Evolutionary conservation across 495 filamentous ascomycete species (phyloP).

Genomic region (Hypomontagnella submonticulosa): DNA sequence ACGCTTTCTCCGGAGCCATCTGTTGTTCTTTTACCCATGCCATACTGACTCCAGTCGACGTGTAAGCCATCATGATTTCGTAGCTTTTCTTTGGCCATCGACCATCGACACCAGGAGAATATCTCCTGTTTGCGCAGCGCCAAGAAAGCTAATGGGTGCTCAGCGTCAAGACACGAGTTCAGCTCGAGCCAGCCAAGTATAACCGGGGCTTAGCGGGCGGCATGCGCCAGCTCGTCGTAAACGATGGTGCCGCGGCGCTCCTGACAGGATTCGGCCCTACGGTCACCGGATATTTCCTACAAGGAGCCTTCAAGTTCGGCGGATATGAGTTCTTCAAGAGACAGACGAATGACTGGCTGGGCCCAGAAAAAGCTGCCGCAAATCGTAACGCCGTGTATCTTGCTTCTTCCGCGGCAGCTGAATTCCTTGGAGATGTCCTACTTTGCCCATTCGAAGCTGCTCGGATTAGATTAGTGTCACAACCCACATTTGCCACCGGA

Average conservation of each 20-base stretch:
- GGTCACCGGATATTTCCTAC: constrained; percentile 78
- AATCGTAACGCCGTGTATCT: constrained; percentile 79
- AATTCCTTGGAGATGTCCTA: constrained; percentile 78
- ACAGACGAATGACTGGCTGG: constrained; percentile 72
- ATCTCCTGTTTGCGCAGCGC: constrained; percentile 7
- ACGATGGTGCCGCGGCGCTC: constrained; percentile 75
- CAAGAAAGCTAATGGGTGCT: constrained; percentile 37
- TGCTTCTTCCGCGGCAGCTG: constrained; percentile 72
- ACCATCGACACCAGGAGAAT: constrained; percentile 12
- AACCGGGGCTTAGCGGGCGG: constrained; percentile 77
- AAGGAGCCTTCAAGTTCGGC: constrained; percentile 82
- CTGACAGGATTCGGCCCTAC: constrained; percentile 79
- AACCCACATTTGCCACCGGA: constrained; percentile 73
- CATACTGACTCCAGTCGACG: constrained; percentile 83
- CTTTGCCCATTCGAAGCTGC: constrained; percentile 81
- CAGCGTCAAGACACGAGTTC: constrained; percentile 80
- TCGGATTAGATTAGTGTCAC: constrained; percentile 78
- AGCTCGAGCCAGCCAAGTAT: constrained; percentile 76
- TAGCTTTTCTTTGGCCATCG: constrained; percentile 25
- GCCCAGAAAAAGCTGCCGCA: constrained; percentile 71
- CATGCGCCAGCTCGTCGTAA: constrained; percentile 72
- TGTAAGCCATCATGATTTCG: constrained; percentile 67
- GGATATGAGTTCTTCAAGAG: constrained; percentile 83
- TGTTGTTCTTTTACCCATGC: constrained; percentile 89
- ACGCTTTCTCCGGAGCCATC: constrained; percentile 84